Conservation (phyloP, 2,329 filamentous ascomycete species). For the Colletotrichum scovillei region DNA sequence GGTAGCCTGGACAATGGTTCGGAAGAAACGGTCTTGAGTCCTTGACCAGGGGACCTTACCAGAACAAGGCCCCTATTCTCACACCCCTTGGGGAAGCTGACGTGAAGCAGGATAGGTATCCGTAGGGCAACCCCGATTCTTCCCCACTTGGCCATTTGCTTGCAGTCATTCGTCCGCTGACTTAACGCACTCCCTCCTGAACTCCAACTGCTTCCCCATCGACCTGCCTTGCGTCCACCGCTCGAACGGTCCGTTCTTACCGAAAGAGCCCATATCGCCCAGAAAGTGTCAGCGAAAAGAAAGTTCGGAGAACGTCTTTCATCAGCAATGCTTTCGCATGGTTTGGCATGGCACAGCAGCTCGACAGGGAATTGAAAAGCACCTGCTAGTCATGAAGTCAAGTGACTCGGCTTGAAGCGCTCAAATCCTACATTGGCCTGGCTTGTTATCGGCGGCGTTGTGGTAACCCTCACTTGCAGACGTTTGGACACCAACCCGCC, state of each 20-base stretch:
- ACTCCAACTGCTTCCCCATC: constrained; percentile 27
- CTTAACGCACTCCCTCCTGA: constrained; percentile 33
- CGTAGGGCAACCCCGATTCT: constrained; percentile 39
- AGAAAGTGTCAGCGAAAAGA: constrained; percentile 25
- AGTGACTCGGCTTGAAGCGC: constrained; percentile 42
- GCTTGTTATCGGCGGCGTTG: constrained; percentile 39
- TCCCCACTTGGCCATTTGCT: constrained; percentile 33
- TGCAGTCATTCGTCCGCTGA: constrained; percentile 31
- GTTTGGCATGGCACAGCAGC: background rate
- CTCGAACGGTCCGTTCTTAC: constrained; percentile 55
- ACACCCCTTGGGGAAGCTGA: constrained; percentile 11
- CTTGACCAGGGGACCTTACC: background rate
- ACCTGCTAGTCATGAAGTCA: constrained; percentile 38
- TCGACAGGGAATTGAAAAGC: background rate
- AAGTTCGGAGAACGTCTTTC: background rate
- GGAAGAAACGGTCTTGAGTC: background rate
- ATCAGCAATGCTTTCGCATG: background rate
- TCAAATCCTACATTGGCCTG: constrained; percentile 40
- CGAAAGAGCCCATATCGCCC: constrained; percentile 51
- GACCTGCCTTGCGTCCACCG: constrained; percentile 40
- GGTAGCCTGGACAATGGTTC: background rate
- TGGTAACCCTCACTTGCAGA: constrained; percentile 40
- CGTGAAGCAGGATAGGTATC: constrained; percentile 1
- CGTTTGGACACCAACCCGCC: background rate
- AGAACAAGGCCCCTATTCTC: constrained; percentile 12